Evolutionary conservation across 1,284 basidiomycete species (phyloP), one percentile per base, ranked within the genome.

Genomic region (Moniliella sp.): DNA sequence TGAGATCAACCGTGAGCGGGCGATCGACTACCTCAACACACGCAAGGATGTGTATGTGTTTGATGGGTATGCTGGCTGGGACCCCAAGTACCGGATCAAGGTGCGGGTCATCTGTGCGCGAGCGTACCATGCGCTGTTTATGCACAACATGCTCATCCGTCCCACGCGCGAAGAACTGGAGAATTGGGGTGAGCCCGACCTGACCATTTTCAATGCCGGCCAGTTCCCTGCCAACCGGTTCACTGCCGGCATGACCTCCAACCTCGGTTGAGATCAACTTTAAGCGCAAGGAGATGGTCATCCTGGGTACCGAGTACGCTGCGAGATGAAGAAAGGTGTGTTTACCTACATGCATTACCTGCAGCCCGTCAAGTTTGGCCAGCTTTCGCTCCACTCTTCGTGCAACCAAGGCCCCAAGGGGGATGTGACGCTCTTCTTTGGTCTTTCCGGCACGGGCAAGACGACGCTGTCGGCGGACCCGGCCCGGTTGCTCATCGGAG

Each of bases 291-390:
- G 91, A 99, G 67, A 99, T 99, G 88, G 86, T 99, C 61, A 97
- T 99, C 61, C 80, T 99, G 55, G 88, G 91, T 42, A 94, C 91
- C 35, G 88, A 97, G 64, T 97, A 97, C 64, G 91, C 91, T 32
- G 91, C 44, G 91, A 99, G 69, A 99, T 97, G 91, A 99, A 99
- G 71, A 93, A 93, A 74, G 91, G 91, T 64, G 81, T 99, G 62
- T 97, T 99, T 70, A 84, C 80, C 33, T 84, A 97, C 57, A 99
- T 99, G 91, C 91, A 99, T 69, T 99, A 97, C 66, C 72, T 99
- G 45, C 83, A 91, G 69, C 88, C 91, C 13, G 78, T 97, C 70
- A 94, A 93, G 65, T 97, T 91, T 61, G 83, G 83, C 39, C 84
- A 93, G 64, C 74, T 99, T 39, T 94, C 86, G 18, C 73, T 99